A percentile compares a stretch with the other conserved stretches of the same genome.
Evolutionary conservation across 768 basidiomycete genomes (phyloP).

Genomic region (Boletus bicolor): DNA sequence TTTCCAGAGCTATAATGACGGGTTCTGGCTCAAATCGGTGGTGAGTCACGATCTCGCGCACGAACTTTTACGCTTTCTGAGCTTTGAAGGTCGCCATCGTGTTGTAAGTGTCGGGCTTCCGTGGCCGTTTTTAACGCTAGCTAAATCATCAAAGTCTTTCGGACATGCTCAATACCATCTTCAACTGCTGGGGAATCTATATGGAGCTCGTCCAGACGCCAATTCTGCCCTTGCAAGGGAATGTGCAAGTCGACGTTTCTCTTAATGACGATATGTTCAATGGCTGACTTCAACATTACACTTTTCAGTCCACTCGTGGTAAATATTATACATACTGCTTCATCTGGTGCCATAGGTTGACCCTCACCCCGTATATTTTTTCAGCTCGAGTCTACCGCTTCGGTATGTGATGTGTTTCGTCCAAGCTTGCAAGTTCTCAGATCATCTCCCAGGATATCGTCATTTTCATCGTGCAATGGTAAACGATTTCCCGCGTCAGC

Average conservation of each 20-base stretch:
- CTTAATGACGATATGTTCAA: not conserved
- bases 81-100: not conserved
- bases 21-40: not conserved
- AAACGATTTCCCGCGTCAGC: not conserved
- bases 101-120: not conserved
- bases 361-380: not conserved
- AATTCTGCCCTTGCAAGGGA: slow-evolving; percentile 1
- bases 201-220: slow-evolving; percentile 4
- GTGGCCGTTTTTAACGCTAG: not conserved
- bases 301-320: slow-evolving; percentile 13
- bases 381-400: slow-evolving; percentile 14
- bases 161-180: slow-evolving; percentile 12
- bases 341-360: not conserved
- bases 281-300: not conserved
- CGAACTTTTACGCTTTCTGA: not conserved
- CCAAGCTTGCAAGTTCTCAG: not conserved
- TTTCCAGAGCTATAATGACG: slow-evolving; percentile 10
- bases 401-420: slow-evolving; percentile 3
- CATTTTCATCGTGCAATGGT: slow-evolving; percentile 17
- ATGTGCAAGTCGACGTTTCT: not conserved
- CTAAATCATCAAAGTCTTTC: slow-evolving; percentile 3
- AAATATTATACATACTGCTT: not conserved
- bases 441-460: not conserved
- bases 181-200: slow-evolving; percentile 11
- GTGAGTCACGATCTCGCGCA: not conserved